These are phyloP conservation scores for Tubosaeta sp. DNA, from an alignment of 768 basidiomycete genomes.

Conservation along the genomic window DNA sequence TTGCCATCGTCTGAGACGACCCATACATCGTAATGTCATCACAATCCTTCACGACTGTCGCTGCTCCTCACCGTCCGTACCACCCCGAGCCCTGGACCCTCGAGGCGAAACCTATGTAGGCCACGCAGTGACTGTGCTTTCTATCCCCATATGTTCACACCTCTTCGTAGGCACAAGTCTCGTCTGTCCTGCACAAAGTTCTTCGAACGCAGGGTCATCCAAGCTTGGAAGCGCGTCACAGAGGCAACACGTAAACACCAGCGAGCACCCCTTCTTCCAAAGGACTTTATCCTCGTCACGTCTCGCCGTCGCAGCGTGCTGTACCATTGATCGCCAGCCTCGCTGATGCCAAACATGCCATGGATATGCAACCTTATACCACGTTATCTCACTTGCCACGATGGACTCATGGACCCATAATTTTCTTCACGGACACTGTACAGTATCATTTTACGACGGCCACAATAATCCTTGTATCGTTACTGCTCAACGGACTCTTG, in stretches of 20 bases:
- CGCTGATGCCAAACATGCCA: constrained; percentile 13
- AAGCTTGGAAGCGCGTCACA: constrained; percentile 61
- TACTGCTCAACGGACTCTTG: neutral
- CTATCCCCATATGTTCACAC: neutral
- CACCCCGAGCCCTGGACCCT: constrained; percentile 24
- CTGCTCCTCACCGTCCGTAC: constrained; percentile 11
- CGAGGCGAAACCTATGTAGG: constrained; percentile 25
- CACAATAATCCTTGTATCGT: constrained; percentile 12
- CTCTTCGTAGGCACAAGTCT: constrained; percentile 17
- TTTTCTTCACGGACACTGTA: constrained; percentile 9
- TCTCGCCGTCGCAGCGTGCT: constrained; percentile 49
- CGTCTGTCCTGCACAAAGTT: constrained; percentile 38
- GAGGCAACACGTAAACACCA: constrained; percentile 46
- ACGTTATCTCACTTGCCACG: neutral
- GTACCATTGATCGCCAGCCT: constrained; percentile 24
- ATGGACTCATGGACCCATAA: neutral
- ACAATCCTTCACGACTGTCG: constrained; percentile 1
- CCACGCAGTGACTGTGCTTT: neutral
- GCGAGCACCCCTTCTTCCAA: constrained; percentile 50
- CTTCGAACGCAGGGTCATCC: constrained; percentile 55
- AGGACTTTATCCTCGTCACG: constrained; percentile 61
- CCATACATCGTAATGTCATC: constrained; percentile 4
- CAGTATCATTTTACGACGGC: neutral
- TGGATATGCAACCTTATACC: neutral
- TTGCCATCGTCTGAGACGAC: constrained; percentile 27